These are phyloP conservation scores for Oryza longistaminata DNA, from an alignment of 176 grass and related monocot genomes.

Conservation along the genomic window DNA sequence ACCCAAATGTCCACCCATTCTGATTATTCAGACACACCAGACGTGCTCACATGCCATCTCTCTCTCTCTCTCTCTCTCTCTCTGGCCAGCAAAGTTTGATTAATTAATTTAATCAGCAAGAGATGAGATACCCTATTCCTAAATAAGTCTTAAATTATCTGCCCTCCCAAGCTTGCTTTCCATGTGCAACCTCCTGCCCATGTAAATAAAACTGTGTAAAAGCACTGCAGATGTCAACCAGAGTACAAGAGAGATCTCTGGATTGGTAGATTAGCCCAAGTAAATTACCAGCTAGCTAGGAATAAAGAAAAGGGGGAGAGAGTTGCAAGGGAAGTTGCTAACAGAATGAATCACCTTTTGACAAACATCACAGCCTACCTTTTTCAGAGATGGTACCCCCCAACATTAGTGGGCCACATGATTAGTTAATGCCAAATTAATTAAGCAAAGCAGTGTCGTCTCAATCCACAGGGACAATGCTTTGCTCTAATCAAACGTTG, in stretches of 20 bases:
- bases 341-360: slow-evolving; percentile 34
- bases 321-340: slow-evolving; percentile 20
- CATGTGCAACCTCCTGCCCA: slow-evolving; percentile 35
- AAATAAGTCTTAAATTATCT: neutral
- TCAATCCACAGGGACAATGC: neutral
- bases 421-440: slow-evolving; percentile 18
- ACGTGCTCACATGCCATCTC: neutral
- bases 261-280: no score
- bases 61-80: neutral
- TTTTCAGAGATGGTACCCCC: slow-evolving; percentile 12
- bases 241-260: slow-evolving; percentile 10
- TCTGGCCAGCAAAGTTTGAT: neutral
- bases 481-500: neutral
- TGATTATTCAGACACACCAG: neutral
- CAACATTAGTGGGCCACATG: slow-evolving; percentile 7
- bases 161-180: neutral
- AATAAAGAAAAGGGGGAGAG: neutral
- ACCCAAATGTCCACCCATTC: neutral
- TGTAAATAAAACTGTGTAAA: slow-evolving; percentile 5
- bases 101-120: neutral
- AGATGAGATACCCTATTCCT: neutral
- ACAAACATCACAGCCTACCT: slow-evolving; percentile 18
- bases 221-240: slow-evolving; percentile 20
- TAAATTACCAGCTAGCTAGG: neutral
- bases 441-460: neutral